Percentiles rank a stretch among this genome's conserved stretches.
These are phyloP conservation scores for Aegilops longissima DNA, from an alignment of 176 grass and related monocot species.

Conservation along the genomic window DNA sequence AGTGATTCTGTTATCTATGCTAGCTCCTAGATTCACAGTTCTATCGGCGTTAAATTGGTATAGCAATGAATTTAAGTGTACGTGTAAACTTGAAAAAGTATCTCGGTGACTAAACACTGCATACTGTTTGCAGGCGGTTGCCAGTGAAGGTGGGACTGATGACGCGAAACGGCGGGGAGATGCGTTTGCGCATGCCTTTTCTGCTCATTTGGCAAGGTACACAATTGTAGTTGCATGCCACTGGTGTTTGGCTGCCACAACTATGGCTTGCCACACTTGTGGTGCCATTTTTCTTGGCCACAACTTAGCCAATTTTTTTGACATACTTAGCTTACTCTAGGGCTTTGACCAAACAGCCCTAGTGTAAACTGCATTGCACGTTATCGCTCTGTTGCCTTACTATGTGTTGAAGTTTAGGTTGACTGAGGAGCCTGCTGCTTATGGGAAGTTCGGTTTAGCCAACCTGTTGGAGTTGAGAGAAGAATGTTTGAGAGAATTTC, in stretches of 20 bases:
- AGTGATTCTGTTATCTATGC: neutral
- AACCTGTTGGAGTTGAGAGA: constrained; percentile 94
- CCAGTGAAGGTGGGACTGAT: constrained; percentile 97
- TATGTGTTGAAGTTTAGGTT: constrained; percentile 63
- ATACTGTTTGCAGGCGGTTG: constrained; percentile 69
- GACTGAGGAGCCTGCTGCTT: constrained; percentile 96
- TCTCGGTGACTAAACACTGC: neutral
- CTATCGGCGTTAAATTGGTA: neutral
- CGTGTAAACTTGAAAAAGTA: neutral
- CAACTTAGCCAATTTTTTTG: neutral
- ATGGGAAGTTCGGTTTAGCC: constrained; percentile 92
- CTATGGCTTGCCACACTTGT: neutral
- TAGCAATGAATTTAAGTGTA: constrained; percentile 7
- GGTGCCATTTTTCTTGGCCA: neutral
- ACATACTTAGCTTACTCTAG: neutral
- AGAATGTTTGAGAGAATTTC: constrained; percentile 99
- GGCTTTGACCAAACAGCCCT: neutral
- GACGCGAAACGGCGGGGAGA: constrained; percentile 95
- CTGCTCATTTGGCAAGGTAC: constrained; percentile 96
- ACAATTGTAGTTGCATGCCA: neutral
- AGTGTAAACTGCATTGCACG: neutral
- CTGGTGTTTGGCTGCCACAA: neutral
- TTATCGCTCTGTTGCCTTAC: constrained; percentile 36
- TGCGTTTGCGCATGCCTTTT: constrained; percentile 96
- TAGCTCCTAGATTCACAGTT: constrained; percentile 12